phyloP scores from a whole-genome alignment of 176 grass and related monocot species.

The Hordeum vulgare region DNA sequence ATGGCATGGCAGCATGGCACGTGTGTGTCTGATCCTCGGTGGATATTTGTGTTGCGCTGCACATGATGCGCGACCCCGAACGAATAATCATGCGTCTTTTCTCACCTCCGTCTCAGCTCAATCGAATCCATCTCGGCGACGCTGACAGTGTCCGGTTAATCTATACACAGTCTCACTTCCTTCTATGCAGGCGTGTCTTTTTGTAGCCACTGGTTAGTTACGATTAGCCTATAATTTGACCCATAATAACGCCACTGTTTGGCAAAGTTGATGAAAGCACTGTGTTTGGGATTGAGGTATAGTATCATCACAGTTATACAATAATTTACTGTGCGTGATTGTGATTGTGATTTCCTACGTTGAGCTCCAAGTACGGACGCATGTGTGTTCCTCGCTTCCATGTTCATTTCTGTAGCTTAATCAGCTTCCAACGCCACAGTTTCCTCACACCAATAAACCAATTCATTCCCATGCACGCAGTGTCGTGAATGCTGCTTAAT shows the following conservation, averaged over 20 bases:
- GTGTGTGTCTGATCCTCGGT: neutral
- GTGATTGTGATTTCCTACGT: neutral
- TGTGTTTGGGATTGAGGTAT: too few relatives aligned
- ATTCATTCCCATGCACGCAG: too few relatives aligned
- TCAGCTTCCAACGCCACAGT: too few relatives aligned
- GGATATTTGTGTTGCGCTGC: neutral
- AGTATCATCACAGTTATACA: neutral
- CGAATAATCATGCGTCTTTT: conserved; percentile 26
- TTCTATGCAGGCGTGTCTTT: too few relatives aligned
- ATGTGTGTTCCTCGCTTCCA: neutral
- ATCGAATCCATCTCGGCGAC: neutral
- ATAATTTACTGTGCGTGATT: neutral
- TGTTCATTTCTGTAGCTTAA: too few relatives aligned
- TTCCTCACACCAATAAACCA: too few relatives aligned
- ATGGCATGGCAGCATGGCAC: neutral
- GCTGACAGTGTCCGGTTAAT: neutral
- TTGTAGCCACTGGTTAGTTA: too few relatives aligned
- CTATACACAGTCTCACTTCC: too few relatives aligned
- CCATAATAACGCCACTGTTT: neutral
- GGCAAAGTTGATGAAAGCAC: neutral
- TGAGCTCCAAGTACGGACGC: too few relatives aligned
- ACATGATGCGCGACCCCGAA: neutral
- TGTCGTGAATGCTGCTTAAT: too few relatives aligned
- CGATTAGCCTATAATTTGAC: neutral
- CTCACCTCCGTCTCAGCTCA: neutral